Conservation (phyloP, 2,329 filamentous ascomycete species). For the Didymella pomorum region DNA sequence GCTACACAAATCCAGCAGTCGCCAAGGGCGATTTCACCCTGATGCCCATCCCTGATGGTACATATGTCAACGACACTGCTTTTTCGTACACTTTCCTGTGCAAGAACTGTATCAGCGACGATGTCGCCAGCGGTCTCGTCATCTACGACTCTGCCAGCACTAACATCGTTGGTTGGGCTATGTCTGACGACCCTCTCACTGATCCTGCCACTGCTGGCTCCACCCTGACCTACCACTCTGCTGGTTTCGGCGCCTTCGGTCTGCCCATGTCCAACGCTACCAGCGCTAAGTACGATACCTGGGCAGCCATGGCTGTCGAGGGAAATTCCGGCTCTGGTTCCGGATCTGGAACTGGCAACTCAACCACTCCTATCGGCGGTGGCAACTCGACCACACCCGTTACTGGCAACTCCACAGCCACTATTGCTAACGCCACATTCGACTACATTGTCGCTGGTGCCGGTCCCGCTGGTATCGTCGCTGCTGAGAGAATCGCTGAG, state of each 20-base stretch:
- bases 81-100: constrained; percentile 66
- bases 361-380: constrained; percentile 38
- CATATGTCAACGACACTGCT: constrained; percentile 62
- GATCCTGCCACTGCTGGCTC: constrained; percentile 34
- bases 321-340: constrained; percentile 26
- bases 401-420: constrained; percentile 46
- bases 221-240: constrained; percentile 41
- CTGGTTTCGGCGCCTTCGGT: constrained; percentile 47
- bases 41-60: constrained; percentile 60
- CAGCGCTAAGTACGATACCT: constrained; percentile 44
- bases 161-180: constrained; percentile 47
- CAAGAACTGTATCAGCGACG: constrained; percentile 45
- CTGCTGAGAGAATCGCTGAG: constrained; percentile 67
- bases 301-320: constrained; percentile 44
- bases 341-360: constrained; percentile 29
- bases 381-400: constrained; percentile 34
- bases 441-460: constrained; percentile 71
- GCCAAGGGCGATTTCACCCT: constrained; percentile 55
- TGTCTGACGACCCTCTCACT: constrained; percentile 36
- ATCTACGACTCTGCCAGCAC: constrained; percentile 34
- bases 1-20: constrained; percentile 60
- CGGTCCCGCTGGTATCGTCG: constrained; percentile 67
- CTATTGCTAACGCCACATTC: constrained; percentile 53
- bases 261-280: constrained; percentile 39
- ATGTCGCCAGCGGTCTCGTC: constrained; percentile 29